Evolutionary conservation across 805 yeast genomes (phyloP), one percentile per base, ranked within the genome.

Genomic region (Candida nanaspora): DNA sequence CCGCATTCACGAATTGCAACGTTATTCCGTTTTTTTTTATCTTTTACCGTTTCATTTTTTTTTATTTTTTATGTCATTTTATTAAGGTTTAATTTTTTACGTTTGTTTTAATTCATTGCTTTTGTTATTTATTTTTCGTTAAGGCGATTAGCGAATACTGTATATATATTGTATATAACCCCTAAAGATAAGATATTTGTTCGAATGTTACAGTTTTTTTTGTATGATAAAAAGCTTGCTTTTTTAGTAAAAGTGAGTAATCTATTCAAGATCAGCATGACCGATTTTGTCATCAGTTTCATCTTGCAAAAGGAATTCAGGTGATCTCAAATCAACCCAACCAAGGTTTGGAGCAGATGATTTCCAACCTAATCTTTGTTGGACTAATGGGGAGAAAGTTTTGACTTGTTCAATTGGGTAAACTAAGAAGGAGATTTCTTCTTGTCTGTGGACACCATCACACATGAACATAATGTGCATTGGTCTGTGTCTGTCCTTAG

Each of bases 391-490:
- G 6, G 46, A 35, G 13, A 31, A 48, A 3, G 34, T 41, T 26
- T 45, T 49, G 26, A 50, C 51, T 6, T 43, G 43, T 4, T 47
- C 48, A 20, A 46, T 28, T 2, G 45, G 29, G 22, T 40, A 39
- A 5, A 35, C 38, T 26, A 50, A 31, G 37, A 43, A 48, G 2
- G 46, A 36, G 10, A 46, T 53, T 40, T 57, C 62, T 41, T 57
- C 62, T 33, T 57, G 62, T 30, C 59, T 43, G 21, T 44, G 42
- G 16, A 40, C 38, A 26, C 62, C 57, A 19, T 48, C 45, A 31
- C 55, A 46, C 47, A 50, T 50, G 41, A 57, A 57, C 39, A 43
- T 36, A 6, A 50, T 42, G 18, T 46, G 46, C 37, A 50, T 43
- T 7, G 51, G 49, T 34, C 62, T 40, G n/a, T 46, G 42, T 20